Percentiles rank a stretch among this genome's conserved stretches.
Evolutionary conservation across 1,284 basidiomycete genomes (phyloP).

Genomic region (Peniophora sp.): DNA sequence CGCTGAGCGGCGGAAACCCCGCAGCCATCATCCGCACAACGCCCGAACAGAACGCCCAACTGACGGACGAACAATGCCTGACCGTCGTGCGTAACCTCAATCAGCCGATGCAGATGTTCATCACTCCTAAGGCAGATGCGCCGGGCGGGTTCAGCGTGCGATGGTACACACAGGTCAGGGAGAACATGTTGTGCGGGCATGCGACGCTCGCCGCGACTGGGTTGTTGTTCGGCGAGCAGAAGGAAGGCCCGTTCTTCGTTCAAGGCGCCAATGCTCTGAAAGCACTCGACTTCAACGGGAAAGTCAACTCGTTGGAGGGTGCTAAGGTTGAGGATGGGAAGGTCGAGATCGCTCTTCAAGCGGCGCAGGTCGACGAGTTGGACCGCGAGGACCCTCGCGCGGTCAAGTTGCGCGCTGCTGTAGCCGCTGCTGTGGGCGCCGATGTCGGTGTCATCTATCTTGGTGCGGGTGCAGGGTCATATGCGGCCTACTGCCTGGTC

Average conservation of each 20-base stretch:
- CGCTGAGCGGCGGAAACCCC: background rate
- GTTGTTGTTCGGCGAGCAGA: constrained; percentile 27
- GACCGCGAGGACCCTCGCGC: constrained; percentile 14
- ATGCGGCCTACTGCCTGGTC: constrained; percentile 30
- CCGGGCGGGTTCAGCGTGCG: constrained; percentile 24
- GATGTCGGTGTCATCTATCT: constrained; percentile 28
- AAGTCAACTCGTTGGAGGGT: constrained; percentile 11
- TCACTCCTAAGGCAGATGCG: background rate
- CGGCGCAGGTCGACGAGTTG: constrained; percentile 4
- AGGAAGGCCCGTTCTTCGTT: background rate
- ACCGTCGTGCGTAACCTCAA: background rate
- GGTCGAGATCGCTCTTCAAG: constrained; percentile 31
- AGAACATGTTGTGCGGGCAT: constrained; percentile 41
- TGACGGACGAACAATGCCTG: background rate
- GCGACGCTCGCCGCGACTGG: constrained; percentile 38
- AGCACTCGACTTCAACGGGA: constrained; percentile 28
- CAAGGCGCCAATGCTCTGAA: constrained; percentile 19
- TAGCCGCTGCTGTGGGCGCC: constrained; percentile 29
- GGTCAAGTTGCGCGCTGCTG: constrained; percentile 16
- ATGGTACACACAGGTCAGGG: constrained; percentile 28
- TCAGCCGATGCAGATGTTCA: background rate
- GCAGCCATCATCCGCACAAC: background rate
- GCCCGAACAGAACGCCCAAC: background rate
- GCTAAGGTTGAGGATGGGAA: constrained; percentile 18
- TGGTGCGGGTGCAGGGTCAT: constrained; percentile 28